Conservation (phyloP, 371 early-diverging fungal species). For the Nematocida ausubeli region DNA sequence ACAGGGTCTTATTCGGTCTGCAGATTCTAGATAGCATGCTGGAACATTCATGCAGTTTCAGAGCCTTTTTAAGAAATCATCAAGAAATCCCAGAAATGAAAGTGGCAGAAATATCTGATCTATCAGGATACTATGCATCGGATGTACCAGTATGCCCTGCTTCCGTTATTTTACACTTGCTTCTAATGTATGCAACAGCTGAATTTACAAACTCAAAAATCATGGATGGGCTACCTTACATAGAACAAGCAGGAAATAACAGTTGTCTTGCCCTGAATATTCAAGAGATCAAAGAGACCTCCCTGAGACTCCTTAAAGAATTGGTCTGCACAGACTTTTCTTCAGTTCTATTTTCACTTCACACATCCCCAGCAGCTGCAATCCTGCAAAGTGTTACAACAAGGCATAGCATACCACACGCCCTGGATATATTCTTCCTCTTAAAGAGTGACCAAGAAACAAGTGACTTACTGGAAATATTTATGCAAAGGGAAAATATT, state of each 20-base stretch:
- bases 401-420: not conserved
- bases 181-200: not conserved
- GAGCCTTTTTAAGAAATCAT: not conserved
- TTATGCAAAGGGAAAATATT: not conserved
- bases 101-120: slow-evolving; percentile 5
- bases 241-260: not conserved
- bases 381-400: not conserved
- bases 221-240: not conserved
- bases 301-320: not conserved
- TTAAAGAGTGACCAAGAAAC: not conserved
- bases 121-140: not conserved
- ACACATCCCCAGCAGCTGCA: not conserved
- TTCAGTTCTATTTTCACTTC: not conserved
- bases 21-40: slow-evolving; percentile 20
- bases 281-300: not conserved
- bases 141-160: not conserved
- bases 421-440: not conserved
- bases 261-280: not conserved
- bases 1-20: slow-evolving; percentile 42
- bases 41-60: slow-evolving; percentile 35
- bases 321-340: not conserved
- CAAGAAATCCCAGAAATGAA: not conserved
- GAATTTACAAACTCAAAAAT: not conserved
- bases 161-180: not conserved
- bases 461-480: not conserved